Base-by-base conservation (phyloP, 2,329 filamentous ascomycete genomes). In the Phialophora chinensis region DNA sequence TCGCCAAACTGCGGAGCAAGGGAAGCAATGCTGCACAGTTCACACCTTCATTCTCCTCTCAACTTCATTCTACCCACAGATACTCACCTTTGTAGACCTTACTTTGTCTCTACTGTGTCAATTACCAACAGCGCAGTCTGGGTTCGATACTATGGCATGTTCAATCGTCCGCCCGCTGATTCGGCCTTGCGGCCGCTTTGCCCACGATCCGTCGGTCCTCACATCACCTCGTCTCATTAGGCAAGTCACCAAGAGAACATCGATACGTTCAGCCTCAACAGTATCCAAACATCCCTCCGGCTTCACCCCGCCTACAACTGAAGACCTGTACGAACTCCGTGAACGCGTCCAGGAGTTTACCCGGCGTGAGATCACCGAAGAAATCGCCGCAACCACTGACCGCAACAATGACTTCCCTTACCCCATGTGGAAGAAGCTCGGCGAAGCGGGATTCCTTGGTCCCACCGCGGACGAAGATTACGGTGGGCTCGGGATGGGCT, bases 391-490 rank as follows among this genome's bases (percentile, higher is more conserved):
- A 11, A 83, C 83, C 63, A 96, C 93, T n/a, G 94, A 99, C 81
- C 86, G 87, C 75, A 84, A 85, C 75, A 98, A 98, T 84, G 88
- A 87, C 57, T 99, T 99, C 78, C 95, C 95, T 3, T 85, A 87
- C 59, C 88, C 90, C 6, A 94, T 99, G 90, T 99, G 95, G 95
- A 84, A 85, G 77, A 97, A 97, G 81, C 84, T 99, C 58, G 95
- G 95, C 69, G 90, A 93, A 71, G 95, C 95, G 38, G 95, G 87
- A 75, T 90, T 98, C 73, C 85, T 98, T 31, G 95, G 95, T 66
- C 91, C 97, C 74, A 98, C 95, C 8, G 95, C 92, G 20, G 92
- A 97, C 74, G 93, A 97, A 80, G 90, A 92, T 63, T 92, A 95
- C 60, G 95, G 95, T 44, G 95, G 94, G 1, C 80, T 98, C 54